A percentile compares a stretch with the other conserved stretches of the same genome.
phyloP scores from a whole-genome alignment of 2,329 filamentous ascomycete genomes.

The Exophiala bonariae region DNA sequence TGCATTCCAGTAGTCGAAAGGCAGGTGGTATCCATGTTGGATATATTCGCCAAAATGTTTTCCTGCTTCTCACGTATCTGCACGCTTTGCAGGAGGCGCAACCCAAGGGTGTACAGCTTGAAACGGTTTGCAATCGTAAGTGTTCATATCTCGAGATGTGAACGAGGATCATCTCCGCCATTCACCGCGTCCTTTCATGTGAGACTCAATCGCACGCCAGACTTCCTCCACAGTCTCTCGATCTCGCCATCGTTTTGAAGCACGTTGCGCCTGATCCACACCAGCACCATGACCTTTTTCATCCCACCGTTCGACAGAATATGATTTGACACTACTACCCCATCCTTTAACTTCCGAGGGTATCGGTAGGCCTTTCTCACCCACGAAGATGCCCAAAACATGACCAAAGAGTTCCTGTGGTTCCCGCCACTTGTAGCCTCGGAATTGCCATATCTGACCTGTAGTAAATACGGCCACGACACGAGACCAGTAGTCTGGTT shows the following conservation, averaged over 20 bases:
- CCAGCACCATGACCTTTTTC: conserved; percentile 40
- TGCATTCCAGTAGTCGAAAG: too few relatives aligned
- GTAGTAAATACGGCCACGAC: conserved; percentile 97
- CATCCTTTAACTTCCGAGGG: conserved; percentile 78
- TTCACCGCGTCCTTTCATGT: conserved; percentile 76
- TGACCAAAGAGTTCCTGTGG: conserved; percentile 88
- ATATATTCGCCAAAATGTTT: too few relatives aligned
- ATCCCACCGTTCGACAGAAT: conserved; percentile 81
- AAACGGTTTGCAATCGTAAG: too few relatives aligned
- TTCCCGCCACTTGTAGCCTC: conserved; percentile 93
- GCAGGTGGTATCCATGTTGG: too few relatives aligned
- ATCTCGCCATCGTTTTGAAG: conserved; percentile 71
- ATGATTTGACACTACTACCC: conserved; percentile 79
- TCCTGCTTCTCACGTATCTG: too few relatives aligned
- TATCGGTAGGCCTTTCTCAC: conserved; percentile 80
- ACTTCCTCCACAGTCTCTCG: conserved; percentile 89
- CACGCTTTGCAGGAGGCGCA: too few relatives aligned
- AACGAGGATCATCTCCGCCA: conserved; percentile 26
- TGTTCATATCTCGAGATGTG: too few relatives aligned
- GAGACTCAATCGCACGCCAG: conserved; percentile 84
- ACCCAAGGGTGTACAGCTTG: too few relatives aligned
- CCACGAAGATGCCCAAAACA: conserved; percentile 82
- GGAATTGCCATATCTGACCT: conserved; percentile 97
- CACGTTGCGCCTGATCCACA: conserved; percentile 35
- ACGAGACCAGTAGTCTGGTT: conserved; percentile 94